Percentiles rank a stretch among this genome's conserved stretches.
Evolutionary conservation across 2,329 filamentous ascomycete species (phyloP).

Genomic region (Chalara sp.): DNA sequence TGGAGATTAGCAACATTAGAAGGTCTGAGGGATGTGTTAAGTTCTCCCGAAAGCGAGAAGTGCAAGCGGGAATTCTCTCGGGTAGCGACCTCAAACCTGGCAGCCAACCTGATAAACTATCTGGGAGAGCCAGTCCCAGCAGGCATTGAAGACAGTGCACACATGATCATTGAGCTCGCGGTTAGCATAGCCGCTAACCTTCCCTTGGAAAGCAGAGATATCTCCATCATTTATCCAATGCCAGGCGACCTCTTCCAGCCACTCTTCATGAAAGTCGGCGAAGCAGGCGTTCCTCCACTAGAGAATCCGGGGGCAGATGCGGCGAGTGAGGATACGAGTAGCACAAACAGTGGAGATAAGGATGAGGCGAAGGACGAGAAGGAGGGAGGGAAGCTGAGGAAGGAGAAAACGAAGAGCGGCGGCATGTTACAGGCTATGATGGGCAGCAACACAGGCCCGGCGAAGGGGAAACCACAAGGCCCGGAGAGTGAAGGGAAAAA

Average conservation of each 20-base stretch:
- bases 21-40: conserved; percentile 68
- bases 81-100: conserved; percentile 61
- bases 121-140: conserved; percentile 70
- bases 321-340: conserved; percentile 22
- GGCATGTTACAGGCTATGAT: conserved; percentile 32
- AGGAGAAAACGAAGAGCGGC: conserved; percentile 22
- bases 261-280: conserved; percentile 71
- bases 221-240: conserved; percentile 77
- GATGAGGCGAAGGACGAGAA: conserved; percentile 21
- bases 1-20: conserved; percentile 94
- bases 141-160: conserved; percentile 80
- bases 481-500: conserved; percentile 18
- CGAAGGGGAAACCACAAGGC: conserved; percentile 21
- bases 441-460: conserved; percentile 15
- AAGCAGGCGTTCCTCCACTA: conserved; percentile 57
- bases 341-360: conserved; percentile 25
- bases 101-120: conserved; percentile 63
- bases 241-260: conserved; percentile 66
- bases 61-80: conserved; percentile 64
- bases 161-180: conserved; percentile 89
- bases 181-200: conserved; percentile 80
- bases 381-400: conserved; percentile 19
- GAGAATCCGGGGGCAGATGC: conserved; percentile 30
- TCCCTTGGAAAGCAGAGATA: conserved; percentile 84
- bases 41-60: conserved; percentile 56